These are phyloP conservation scores for Rauvolfia tetraphylla DNA, from an alignment of 257 asterid genomes.

Conservation along the genomic window DNA sequence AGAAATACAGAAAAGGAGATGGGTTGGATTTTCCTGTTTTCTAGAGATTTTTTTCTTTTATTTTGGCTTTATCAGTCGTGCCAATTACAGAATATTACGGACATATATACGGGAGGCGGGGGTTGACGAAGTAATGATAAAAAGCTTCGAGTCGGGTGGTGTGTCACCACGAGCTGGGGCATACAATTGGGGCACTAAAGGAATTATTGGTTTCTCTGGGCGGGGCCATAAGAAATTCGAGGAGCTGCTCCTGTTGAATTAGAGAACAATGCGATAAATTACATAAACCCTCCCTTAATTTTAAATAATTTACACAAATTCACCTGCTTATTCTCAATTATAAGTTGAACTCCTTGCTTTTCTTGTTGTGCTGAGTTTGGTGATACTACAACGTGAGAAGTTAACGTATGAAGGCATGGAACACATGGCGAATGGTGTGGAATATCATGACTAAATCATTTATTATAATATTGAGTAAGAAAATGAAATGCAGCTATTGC, in stretches of 20 bases:
- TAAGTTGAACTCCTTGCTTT: neutral
- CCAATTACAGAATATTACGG: neutral
- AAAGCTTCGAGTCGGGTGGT: neutral
- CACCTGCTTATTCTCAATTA: neutral
- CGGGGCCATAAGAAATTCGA: no score
- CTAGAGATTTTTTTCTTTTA: neutral
- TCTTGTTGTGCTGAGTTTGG: no score
- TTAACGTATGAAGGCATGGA: no score
- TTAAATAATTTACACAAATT: no score
- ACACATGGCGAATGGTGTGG: no score
- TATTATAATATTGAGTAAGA: no score
- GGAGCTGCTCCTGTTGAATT: neutral
- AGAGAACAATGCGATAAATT: no score
- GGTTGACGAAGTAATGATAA: constrained; percentile 3
- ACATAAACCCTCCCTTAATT: neutral
- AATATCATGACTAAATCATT: no score
- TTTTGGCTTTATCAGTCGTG: neutral
- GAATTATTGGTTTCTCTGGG: no score
- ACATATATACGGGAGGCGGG: neutral
- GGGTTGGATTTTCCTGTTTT: constrained; percentile 3
- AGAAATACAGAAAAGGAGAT: neutral
- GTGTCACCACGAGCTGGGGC: neutral
- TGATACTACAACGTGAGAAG: no score
- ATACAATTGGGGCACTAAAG: no score
- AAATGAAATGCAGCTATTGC: no score